phyloP scores from a whole-genome alignment of 2,329 filamentous ascomycete species.

The Trichoderma atroviride region DNA sequence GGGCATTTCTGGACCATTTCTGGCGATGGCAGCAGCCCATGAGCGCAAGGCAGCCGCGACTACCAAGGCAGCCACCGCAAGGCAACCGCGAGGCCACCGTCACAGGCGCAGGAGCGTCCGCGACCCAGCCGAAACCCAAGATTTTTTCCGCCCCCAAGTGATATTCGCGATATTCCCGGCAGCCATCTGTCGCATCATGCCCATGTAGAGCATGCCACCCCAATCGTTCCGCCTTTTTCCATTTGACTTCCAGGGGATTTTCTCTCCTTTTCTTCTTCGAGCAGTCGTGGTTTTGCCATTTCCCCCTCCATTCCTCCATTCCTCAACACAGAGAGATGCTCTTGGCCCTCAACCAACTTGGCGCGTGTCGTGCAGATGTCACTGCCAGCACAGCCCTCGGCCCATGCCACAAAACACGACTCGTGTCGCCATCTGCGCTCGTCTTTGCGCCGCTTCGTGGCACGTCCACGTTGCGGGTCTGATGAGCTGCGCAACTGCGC shows the following conservation, averaged over 20 bases:
- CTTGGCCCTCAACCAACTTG: background rate
- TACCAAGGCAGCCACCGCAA: constrained; percentile 19
- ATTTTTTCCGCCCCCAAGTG: background rate
- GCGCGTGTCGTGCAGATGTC: constrained; percentile 11
- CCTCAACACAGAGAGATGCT: background rate
- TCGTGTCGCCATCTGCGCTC: background rate
- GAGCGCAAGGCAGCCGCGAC: constrained; percentile 16
- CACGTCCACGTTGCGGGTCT: constrained; percentile 10
- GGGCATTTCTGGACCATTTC: background rate
- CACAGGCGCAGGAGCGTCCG: constrained; percentile 4
- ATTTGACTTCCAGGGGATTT: background rate
- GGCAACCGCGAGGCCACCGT: constrained; percentile 12
- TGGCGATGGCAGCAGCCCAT: background rate
- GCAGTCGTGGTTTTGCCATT: background rate
- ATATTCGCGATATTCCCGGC: background rate
- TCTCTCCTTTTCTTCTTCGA: background rate
- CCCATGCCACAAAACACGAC: background rate
- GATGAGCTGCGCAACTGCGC: background rate
- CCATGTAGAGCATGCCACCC: no score
- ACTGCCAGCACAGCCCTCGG: constrained; percentile 11
- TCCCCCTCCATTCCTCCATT: background rate
- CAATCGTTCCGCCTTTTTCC: background rate
- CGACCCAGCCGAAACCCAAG: constrained; percentile 22
- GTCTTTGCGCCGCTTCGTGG: constrained; percentile 9
- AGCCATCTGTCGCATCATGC: background rate